Base-by-base conservation (phyloP, 2,329 filamentous ascomycete species). In the Hypomyces perniciosus region DNA sequence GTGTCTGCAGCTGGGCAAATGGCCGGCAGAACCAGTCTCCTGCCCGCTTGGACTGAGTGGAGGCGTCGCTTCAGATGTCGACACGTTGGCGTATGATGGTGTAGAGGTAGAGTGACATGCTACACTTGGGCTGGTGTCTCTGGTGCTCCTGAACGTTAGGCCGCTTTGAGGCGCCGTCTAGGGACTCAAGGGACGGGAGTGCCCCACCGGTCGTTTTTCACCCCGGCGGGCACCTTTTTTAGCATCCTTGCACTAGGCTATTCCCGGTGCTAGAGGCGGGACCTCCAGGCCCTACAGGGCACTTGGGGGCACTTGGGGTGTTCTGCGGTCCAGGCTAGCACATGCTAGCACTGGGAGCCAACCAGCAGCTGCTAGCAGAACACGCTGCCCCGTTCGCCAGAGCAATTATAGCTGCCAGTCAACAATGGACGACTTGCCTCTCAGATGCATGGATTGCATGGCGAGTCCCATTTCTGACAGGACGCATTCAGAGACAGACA, bases 61-160 rank as follows among this genome's bases (percentile, higher is more conserved):
- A 30, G 46, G 42, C 38, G 34, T 46, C 20, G 34, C 13, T 39
- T 38, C 44, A 12, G 13, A 46, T 35, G 29, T 50, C 20, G 35
- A 39, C 48, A 40, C 13, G 48, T 44, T 33, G 48, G 34, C 34
- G 33, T 39, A 37, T 53, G 54, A 55, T 54, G 51, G 43, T 44
- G 52, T 46, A 42, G 48, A 54, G 54, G 48, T 54, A 54, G 48
- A 54, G 51, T 55, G 54, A 56, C 54, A 51, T 53, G 35, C 37
- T 47, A 44, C 7, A 20, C 41, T 44, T 26, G 40, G 50, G 29
- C 41, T 48, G 44, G 45, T 20, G n/a, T n/a, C 8, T 35, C 33
- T 35, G 8, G 33, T 12, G 9, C 13, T 26, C 9, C 40, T 38
- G 34, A 29, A 29, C 41, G 30, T 50, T 50, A 52, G 46, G 46